Conservation (phyloP, 2,329 filamentous ascomycete species). For the Pseudocercospora fuligena region DNA sequence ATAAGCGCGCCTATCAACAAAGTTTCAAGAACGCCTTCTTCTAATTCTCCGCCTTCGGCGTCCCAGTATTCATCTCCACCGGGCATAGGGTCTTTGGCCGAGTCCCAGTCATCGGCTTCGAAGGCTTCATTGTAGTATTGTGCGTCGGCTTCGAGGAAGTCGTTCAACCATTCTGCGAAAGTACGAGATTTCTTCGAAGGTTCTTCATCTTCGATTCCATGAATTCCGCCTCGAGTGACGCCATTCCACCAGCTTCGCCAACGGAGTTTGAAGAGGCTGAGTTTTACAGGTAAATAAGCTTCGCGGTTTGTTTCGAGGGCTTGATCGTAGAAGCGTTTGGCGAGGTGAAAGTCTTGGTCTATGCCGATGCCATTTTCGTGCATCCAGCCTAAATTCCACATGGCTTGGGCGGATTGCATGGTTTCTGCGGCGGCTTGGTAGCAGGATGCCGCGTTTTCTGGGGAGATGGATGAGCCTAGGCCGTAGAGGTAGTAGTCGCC, state of each 20-base stretch:
- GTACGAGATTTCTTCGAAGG: conserved; percentile 40
- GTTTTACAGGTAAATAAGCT: conserved; percentile 88
- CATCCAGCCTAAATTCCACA: conserved; percentile 99
- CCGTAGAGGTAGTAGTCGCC: conserved; percentile 94
- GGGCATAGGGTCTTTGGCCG: conserved; percentile 50
- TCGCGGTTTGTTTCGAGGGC: conserved; percentile 88
- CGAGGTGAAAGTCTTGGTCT: conserved; percentile 93
- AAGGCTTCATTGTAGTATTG: conserved; percentile 54
- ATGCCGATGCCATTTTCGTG: conserved; percentile 95
- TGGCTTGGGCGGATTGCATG: conserved; percentile 88
- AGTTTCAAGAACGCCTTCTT: conserved; percentile 81
- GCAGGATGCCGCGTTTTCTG: conserved; percentile 88
- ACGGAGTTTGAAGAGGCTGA: conserved; percentile 84
- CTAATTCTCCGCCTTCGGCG: conserved; percentile 61
- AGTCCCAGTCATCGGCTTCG: conserved; percentile 51
- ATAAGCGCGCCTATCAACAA: conserved; percentile 81
- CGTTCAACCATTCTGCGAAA: conserved; percentile 81
- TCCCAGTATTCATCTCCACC: conserved; percentile 61
- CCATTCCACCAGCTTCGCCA: conserved; percentile 92
- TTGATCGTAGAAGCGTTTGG: conserved; percentile 93
- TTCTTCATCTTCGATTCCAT: conserved; percentile 83
- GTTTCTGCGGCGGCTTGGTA: conserved; percentile 92
- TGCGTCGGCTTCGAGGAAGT: conserved; percentile 71
- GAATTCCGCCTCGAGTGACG: conserved; percentile 85
- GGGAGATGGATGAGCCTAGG: conserved; percentile 66